These are phyloP conservation scores for Ceratorhiza oryzae-sativae DNA, from an alignment of 1,284 basidiomycete genomes.

Conservation along the genomic window DNA sequence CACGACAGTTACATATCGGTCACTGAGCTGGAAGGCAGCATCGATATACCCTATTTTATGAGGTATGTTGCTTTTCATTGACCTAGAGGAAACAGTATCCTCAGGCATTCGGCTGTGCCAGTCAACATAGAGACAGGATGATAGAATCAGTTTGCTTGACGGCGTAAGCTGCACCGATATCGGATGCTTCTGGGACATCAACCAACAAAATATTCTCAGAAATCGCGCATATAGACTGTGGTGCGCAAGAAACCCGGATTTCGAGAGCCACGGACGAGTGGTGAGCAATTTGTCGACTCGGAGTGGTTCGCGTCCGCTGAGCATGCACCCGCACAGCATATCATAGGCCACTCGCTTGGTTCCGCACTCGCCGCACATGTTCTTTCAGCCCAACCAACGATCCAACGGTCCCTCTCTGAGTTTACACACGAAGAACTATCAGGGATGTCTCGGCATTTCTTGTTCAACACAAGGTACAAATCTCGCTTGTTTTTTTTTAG, in stretches of 20 bases:
- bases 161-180: neutral
- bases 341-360: constrained; percentile 57
- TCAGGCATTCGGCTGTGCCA: constrained; percentile 42
- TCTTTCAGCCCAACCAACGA: constrained; percentile 60
- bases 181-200: neutral
- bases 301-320: neutral
- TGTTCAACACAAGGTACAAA: constrained; percentile 54
- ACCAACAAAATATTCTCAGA: constrained; percentile 32
- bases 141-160: constrained; percentile 45
- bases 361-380: constrained; percentile 60
- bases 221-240: constrained; percentile 59
- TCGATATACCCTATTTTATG: constrained; percentile 57
- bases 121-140: constrained; percentile 58
- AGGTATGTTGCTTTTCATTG: constrained; percentile 40
- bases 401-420: constrained; percentile 52
- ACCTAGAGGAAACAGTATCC: neutral
- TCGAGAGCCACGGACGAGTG: constrained; percentile 55
- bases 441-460: constrained; percentile 52
- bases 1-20: neutral
- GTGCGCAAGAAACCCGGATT: constrained; percentile 59
- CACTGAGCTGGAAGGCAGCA: constrained; percentile 30
- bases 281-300: constrained; percentile 43
- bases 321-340: constrained; percentile 44
- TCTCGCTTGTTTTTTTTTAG: no score
- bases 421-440: constrained; percentile 46